Base-by-base conservation (phyloP, 345 rosid species). In the Mallotus nudiflorus region DNA sequence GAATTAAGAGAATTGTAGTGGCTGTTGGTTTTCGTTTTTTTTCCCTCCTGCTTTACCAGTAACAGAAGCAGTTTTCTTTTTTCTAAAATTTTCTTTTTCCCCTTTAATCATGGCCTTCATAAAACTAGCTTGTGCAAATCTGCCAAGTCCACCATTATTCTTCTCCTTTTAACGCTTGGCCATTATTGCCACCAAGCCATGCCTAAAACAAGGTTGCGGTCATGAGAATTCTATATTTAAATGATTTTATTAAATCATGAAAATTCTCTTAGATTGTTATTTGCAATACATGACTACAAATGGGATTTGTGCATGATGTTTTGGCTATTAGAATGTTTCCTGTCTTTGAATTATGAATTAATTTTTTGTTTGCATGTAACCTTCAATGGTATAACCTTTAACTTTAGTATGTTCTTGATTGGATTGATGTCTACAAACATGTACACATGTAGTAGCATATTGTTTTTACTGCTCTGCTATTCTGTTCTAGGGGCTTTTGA, bases 401-500 rank as follows among this genome's bases (percentile, higher is more conserved):
- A 44, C 52, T 25, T 4, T 44, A 20, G 18, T 18, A 19, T 65
- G 55, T 19, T 42, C 16, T 65, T 18, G 18, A 54, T 13, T 11
- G 6, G 59, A 48, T 40, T 18, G 40, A 27, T 46, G 11, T 46
- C 16, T 14, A 9, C 8, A 0, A 19, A 22, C 16, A 64, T 28
- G 42, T 25, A 29, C 39, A 50, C 42, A 16, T 48, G 24, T 45
- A 45, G 2, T 65, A 48, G 35, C 52, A 46, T 27, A 0, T 11
- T n/a, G n/a, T 28, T 19, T 3, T 73, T 59, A 1, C 45, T 54
- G 18, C 46, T 24, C n/a, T 46, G 37, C 39, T 40, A 25, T 60
- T 20, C 72, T 76, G 29, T 69, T 45, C 44, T 80, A 91, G 98
- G 93, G 65, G 68, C 80, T 94, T 73, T 79, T 88, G 79, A 88